These are phyloP conservation scores for Haplosporangium gracile DNA, from an alignment of 192 early-diverging fungal species.

Conservation along the genomic window DNA sequence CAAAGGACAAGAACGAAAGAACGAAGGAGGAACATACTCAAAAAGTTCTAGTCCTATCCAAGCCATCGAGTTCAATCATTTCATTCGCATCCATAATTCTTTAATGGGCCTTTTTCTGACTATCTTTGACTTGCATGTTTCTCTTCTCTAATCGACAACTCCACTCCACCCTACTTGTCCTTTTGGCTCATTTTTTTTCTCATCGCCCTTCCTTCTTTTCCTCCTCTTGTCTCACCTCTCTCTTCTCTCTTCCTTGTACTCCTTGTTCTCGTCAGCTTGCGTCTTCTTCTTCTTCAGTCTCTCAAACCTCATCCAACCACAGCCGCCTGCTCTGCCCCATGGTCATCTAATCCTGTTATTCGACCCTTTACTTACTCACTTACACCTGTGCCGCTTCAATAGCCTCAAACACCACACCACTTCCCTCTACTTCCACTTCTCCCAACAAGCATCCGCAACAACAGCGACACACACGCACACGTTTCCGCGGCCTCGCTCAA, in stretches of 20 bases:
- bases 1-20: no score
- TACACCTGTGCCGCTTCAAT: not conserved
- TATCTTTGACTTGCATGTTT: not conserved
- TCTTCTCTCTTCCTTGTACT: not conserved
- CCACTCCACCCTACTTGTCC: not conserved
- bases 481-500: not conserved
- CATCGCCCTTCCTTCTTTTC: not conserved
- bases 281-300: not conserved
- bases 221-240: not conserved
- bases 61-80: not conserved
- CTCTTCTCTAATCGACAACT: not conserved
- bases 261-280: not conserved
- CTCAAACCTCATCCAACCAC: not conserved
- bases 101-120: not conserved
- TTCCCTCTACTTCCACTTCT: not conserved
- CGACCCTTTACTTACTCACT: not conserved
- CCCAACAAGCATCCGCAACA: not conserved
- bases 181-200: not conserved
- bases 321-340: not conserved
- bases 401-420: not conserved
- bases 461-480: not conserved
- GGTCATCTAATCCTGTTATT: not conserved
- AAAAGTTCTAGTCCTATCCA: not conserved
- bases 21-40: not conserved
- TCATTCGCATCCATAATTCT: no score